A percentile compares a stretch with the other conserved stretches of the same genome.
phyloP scores from a whole-genome alignment of 805 yeast genomes.

The Suhomyces kilbournensis region DNA sequence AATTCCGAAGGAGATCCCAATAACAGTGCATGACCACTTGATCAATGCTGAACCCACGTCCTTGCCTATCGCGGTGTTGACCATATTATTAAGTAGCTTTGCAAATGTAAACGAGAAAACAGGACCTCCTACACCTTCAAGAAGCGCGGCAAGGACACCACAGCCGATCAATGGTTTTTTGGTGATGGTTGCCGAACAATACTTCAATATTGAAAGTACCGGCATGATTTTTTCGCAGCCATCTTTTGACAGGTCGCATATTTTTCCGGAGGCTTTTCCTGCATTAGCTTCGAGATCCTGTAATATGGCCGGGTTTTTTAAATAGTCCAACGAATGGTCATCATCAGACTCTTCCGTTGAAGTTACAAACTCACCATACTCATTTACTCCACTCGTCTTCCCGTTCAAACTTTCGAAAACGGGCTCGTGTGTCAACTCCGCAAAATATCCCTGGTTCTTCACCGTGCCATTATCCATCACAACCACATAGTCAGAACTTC shows the following conservation, averaged over 20 bases:
- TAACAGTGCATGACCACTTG: constrained; percentile 68
- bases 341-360: background rate
- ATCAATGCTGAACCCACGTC: constrained; percentile 32
- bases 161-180: constrained; percentile 26
- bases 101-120: constrained; percentile 77
- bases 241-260: background rate
- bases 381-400: background rate
- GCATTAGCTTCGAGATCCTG: constrained; percentile 17
- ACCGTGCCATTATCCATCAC: constrained; percentile 60
- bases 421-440: background rate
- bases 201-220: constrained; percentile 21
- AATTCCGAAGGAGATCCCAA: constrained; percentile 60
- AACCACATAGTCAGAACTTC: constrained; percentile 53
- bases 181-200: constrained; percentile 19
- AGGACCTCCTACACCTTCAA: constrained; percentile 68
- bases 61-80: constrained; percentile 40
- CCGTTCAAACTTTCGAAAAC: background rate
- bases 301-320: constrained; percentile 21
- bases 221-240: constrained; percentile 16
- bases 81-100: constrained; percentile 60
- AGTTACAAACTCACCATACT: background rate
- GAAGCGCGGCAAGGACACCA: constrained; percentile 54
- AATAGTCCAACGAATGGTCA: constrained; percentile 11
- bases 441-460: constrained; percentile 13
- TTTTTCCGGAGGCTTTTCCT: constrained; percentile 3